Conservation (phyloP, 495 filamentous ascomycete genomes). For the Penicillium cinerascens region DNA sequence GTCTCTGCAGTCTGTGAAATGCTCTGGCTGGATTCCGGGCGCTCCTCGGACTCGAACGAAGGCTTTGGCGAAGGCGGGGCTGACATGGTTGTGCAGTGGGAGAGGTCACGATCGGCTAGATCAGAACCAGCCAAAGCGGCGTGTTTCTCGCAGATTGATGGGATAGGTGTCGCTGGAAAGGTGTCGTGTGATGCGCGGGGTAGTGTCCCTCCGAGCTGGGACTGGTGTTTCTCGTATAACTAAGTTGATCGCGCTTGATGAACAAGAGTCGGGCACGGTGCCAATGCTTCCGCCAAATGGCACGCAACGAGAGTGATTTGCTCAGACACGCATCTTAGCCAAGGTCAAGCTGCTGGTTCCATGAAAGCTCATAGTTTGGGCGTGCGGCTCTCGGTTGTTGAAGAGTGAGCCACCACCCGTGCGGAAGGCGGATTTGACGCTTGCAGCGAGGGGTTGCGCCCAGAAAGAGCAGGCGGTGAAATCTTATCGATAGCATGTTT, state of each 20-base stretch:
- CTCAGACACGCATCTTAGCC: background rate
- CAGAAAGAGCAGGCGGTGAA: constrained; percentile 19
- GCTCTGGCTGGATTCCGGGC: constrained; percentile 36
- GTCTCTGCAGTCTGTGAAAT: constrained; percentile 10
- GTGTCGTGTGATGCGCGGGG: background rate
- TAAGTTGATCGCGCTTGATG: background rate
- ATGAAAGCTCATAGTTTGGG: constrained; percentile 3
- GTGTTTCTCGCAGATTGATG: background rate
- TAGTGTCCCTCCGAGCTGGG: background rate
- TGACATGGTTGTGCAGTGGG: constrained; percentile 19
- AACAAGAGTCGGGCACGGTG: background rate
- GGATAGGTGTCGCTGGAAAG: background rate
- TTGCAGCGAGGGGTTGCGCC: constrained; percentile 26
- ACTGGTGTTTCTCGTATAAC: background rate
- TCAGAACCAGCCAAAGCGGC: background rate
- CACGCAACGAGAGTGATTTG: background rate
- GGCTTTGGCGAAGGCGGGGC: constrained; percentile 30
- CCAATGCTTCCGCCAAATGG: constrained; percentile 5
- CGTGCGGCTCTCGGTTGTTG: background rate
- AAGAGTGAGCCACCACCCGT: constrained; percentile 3
- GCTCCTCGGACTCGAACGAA: constrained; percentile 53
- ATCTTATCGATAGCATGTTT: constrained; percentile 23
- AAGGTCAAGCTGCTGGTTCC: background rate
- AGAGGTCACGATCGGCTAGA: background rate
- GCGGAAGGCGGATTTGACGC: constrained; percentile 13